These are phyloP conservation scores for Arthroderma uncinatum DNA, from an alignment of 2,329 filamentous ascomycete species.

Conservation along the genomic window DNA sequence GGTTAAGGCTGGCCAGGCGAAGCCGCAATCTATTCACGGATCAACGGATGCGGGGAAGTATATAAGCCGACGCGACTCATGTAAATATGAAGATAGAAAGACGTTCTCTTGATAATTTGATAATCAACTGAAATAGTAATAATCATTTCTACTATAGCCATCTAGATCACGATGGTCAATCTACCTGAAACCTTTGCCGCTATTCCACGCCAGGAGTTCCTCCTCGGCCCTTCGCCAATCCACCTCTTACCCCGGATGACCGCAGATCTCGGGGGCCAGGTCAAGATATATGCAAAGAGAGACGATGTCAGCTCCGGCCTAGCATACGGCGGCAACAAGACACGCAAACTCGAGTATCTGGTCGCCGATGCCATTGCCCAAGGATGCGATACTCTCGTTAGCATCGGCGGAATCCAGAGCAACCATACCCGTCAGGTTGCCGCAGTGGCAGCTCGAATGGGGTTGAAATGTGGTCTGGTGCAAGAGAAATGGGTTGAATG, in stretches of 20 bases:
- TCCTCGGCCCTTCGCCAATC: slow-evolving; percentile 59
- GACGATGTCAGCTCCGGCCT: slow-evolving; percentile 60
- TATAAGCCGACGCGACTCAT: background rate
- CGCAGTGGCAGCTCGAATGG: slow-evolving; percentile 48
- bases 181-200: slow-evolving; percentile 52
- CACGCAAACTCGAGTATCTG: slow-evolving; percentile 59
- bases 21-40: too few species aligned
- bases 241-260: slow-evolving; percentile 56
- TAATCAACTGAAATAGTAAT: too few species aligned
- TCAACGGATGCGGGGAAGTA: background rate
- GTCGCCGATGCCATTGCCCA: slow-evolving; percentile 50
- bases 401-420: slow-evolving; percentile 57
- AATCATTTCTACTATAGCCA: too few species aligned
- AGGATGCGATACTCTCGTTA: slow-evolving; percentile 51
- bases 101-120: background rate
- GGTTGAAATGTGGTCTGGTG: slow-evolving; percentile 41
- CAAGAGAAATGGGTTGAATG: slow-evolving; percentile 61
- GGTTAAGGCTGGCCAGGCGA: too few species aligned
- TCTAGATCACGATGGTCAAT: slow-evolving; percentile 15
- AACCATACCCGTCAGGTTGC: slow-evolving; percentile 61
- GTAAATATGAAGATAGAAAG: background rate
- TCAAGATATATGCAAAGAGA: slow-evolving; percentile 58
- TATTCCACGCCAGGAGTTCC: slow-evolving; percentile 51
- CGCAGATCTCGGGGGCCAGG: slow-evolving; percentile 46
- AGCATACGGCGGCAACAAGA: slow-evolving; percentile 59